Conservation (phyloP, 192 early-diverging fungal species). For the Umbelopsis vinacea region DNA sequence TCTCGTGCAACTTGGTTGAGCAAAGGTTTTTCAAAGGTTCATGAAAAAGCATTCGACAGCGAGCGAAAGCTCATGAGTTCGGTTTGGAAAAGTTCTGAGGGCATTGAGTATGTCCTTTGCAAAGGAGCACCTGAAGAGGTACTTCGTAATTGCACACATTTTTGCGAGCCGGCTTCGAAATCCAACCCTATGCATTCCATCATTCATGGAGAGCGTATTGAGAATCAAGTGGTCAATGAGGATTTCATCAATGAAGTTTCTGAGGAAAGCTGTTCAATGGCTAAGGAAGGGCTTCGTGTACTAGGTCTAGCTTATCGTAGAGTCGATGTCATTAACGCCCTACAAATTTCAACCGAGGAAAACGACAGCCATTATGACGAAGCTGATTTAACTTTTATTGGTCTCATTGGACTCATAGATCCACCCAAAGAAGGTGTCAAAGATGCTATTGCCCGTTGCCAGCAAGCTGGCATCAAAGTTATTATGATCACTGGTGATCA, state of each 20-base stretch:
- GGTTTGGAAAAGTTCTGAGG: slow-evolving; percentile 55
- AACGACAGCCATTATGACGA: slow-evolving; percentile 42
- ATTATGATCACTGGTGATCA: slow-evolving; percentile 99
- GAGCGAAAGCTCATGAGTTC: slow-evolving; percentile 97
- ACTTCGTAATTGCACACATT: slow-evolving; percentile 60
- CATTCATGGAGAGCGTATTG: not conserved
- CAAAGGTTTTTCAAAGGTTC: slow-evolving; percentile 50
- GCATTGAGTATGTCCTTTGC: slow-evolving; percentile 62
- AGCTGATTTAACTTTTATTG: slow-evolving; percentile 81
- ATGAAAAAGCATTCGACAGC: slow-evolving; percentile 90
- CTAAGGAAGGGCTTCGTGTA: slow-evolving; percentile 84
- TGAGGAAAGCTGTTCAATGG: slow-evolving; percentile 73
- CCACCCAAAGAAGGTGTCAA: slow-evolving; percentile 85
- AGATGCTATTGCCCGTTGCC: slow-evolving; percentile 81
- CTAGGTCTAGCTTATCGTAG: slow-evolving; percentile 83
- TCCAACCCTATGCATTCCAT: not conserved
- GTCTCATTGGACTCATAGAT: slow-evolving; percentile 92
- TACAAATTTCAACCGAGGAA: slow-evolving; percentile 36
- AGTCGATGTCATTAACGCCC: slow-evolving; percentile 42
- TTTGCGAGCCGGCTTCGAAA: not conserved
- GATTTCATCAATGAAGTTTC: slow-evolving; percentile 66
- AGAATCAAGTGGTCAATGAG: slow-evolving; percentile 58
- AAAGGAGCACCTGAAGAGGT: slow-evolving; percentile 97
- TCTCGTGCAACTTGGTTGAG: slow-evolving; percentile 66
- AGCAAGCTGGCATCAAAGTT: slow-evolving; percentile 92